Base-by-base conservation (phyloP, 2,329 filamentous ascomycete genomes). In the Didymella glomerata region DNA sequence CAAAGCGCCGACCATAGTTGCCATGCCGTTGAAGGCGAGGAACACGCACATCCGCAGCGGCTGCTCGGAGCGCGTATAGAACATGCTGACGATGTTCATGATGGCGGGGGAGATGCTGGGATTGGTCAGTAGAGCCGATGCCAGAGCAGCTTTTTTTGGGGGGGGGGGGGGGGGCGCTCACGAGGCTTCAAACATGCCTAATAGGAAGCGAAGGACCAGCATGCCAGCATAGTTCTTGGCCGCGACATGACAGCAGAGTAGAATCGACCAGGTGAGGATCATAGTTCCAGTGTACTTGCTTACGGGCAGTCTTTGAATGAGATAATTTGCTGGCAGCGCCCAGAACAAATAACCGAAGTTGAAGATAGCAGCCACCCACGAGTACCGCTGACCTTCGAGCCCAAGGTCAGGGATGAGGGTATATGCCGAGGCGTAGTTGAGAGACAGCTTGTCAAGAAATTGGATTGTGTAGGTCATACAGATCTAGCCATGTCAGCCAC, bases 31-130 rank as follows among this genome's bases (percentile, higher is more conserved):
- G 63, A 77, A 78, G 4, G 75, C 73, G 4, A 78, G 70, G 57
- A 77, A 78, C 48, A 82, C 74, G 24, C 81, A 81, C 69, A 83
- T 76, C 2, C 82, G 72, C 44, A 84, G 79, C 22, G 73, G 73
- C 42, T 77, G 74, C 50, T 77, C 75, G 5, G 59, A 51, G 14
- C 74, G 66, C 6, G 70, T 72, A 60, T 77, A 77, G 41, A 77
- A 77, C 73, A 77, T 77, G 36, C 62, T 67, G 1, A 75, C 73
- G n/a, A 77, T 77, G 60, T 73, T 76, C 73, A 77, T 77, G 45
- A 77, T 76, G 2, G 72, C 73, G 0, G 75, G 74, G 1, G 61
- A 67, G 27, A 77, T 76, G 25, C 38, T 41, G 38, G 20, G 38
- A 13, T 11, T 20, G 5, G 18, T 41, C 4, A 41, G 38, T 41